Percentiles rank a stretch among this genome's conserved stretches.
Evolutionary conservation across 495 filamentous ascomycete species (phyloP).

Genomic region (Aspergillus nanangensis): DNA sequence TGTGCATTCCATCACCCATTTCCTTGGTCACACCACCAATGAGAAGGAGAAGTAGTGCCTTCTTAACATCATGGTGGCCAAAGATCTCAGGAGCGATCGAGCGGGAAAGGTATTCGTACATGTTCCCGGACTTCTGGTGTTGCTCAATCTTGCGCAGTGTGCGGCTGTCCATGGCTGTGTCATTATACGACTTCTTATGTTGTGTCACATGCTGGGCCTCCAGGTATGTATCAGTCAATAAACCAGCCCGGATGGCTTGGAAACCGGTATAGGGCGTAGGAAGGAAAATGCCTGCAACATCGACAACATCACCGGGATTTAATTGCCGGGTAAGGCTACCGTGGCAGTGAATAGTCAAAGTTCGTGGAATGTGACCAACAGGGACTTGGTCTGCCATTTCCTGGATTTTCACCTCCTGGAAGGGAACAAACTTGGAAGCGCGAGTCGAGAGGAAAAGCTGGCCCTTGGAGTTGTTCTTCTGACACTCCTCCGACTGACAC

Average conservation of each 20-base stretch:
- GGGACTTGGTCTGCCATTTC: conserved; percentile 98
- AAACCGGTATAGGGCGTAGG: conserved; percentile 98
- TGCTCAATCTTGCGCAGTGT: conserved; percentile 77
- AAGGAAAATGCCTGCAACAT: conserved; percentile 91
- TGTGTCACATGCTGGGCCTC: conserved; percentile 91
- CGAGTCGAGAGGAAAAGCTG: conserved; percentile 89
- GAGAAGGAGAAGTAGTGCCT: conserved; percentile 86
- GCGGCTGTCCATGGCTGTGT: conserved; percentile 70
- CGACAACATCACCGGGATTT: conserved; percentile 90
- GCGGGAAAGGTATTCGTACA: conserved; percentile 90
- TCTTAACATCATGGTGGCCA: conserved; percentile 96
- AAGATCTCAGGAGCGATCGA: conserved; percentile 98
- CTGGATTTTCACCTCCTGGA: conserved; percentile 98
- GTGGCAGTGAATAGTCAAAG: conserved; percentile 83
- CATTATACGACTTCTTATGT: conserved; percentile 96
- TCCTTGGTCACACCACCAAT: conserved; percentile 96
- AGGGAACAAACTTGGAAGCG: conserved; percentile 93
- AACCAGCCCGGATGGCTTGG: conserved; percentile 89
- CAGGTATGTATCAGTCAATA: conserved; percentile 93
- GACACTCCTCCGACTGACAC: conserved; percentile 84
- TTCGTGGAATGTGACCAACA: conserved; percentile 92
- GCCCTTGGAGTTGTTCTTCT: conserved; percentile 84
- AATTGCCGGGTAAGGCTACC: conserved; percentile 78
- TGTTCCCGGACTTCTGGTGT: conserved; percentile 74
- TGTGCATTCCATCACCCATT: conserved; percentile 97